These are phyloP conservation scores for Asparagopsis taxiformis DNA, from an alignment of 31 red algal species.

Conservation along the genomic window DNA sequence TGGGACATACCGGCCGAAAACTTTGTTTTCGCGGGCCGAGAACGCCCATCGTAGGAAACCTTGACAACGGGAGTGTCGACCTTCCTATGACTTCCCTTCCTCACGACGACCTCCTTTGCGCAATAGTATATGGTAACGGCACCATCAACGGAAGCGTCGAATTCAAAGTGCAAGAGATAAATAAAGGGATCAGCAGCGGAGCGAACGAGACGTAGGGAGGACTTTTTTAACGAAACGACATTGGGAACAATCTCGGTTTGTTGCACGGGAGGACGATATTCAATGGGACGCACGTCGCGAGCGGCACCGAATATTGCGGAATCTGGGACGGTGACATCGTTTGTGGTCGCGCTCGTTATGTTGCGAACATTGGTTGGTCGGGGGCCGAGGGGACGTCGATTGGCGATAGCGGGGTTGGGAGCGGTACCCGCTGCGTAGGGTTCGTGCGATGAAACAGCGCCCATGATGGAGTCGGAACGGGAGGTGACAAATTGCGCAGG, in stretches of 20 bases:
- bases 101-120: conserved; percentile 21
- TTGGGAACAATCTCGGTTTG: conserved; percentile 2
- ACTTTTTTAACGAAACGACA: not conserved
- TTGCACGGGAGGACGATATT: conserved; percentile 12
- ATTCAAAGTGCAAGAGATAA: conserved; percentile 43
- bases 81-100: not conserved
- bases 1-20: conserved; percentile 38
- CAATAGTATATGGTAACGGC: conserved; percentile 41
- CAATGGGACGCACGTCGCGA: conserved; percentile 6
- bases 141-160: conserved; percentile 46
- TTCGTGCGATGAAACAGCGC: conserved; percentile 10
- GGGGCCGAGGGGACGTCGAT: not conserved
- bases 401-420: not conserved
- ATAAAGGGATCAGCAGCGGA: not conserved
- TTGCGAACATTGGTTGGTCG: too few species aligned
- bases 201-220: not conserved
- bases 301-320: not conserved
- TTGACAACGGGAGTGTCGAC: conserved; percentile 14
- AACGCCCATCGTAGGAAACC: not conserved
- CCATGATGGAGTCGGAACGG: not conserved
- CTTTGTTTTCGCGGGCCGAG: conserved; percentile 23
- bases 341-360: not conserved
- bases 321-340: not conserved
- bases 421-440: not conserved
- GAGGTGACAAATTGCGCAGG: not conserved